phyloP scores from a whole-genome alignment of 371 early-diverging fungal species.

The Apophysomyces elegans region DNA sequence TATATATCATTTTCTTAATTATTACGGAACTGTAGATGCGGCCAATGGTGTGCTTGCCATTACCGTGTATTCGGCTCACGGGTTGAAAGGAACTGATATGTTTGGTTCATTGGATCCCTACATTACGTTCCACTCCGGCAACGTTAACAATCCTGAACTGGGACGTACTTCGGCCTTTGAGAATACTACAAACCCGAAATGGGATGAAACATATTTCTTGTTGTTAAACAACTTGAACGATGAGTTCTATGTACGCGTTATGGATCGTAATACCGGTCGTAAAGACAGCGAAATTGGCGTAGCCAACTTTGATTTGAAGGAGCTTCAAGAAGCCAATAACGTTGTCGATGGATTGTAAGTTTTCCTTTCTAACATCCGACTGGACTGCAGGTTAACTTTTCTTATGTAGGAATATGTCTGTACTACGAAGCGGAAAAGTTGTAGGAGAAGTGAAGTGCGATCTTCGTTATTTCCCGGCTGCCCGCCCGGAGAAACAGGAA shows the following conservation, averaged over 20 bases:
- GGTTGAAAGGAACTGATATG: slow-evolving; percentile 78
- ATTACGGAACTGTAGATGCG: slow-evolving; percentile 14
- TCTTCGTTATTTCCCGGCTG: slow-evolving; percentile 33
- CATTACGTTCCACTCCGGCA: slow-evolving; percentile 64
- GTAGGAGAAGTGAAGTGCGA: slow-evolving; percentile 43
- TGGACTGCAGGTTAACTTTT: neutral
- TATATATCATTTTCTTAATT: no score
- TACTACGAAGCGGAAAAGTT: slow-evolving; percentile 29
- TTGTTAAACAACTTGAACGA: slow-evolving; percentile 35
- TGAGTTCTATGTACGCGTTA: slow-evolving; percentile 25
- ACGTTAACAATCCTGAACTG: slow-evolving; percentile 57
- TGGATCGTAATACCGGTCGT: slow-evolving; percentile 35
- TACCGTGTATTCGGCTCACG: slow-evolving; percentile 72
- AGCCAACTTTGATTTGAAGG: slow-evolving; percentile 50
- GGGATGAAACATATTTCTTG: slow-evolving; percentile 41
- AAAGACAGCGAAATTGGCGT: slow-evolving; percentile 44
- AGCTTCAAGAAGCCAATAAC: slow-evolving; percentile 46
- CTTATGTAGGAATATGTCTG: slow-evolving; percentile 16
- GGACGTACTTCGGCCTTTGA: slow-evolving; percentile 58
- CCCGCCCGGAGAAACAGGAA: slow-evolving; percentile 32
- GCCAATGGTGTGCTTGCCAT: slow-evolving; percentile 85
- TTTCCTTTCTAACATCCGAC: neutral
- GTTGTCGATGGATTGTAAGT: slow-evolving; percentile 32
- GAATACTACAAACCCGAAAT: slow-evolving; percentile 46
- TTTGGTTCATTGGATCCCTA: slow-evolving; percentile 87